phyloP scores from a whole-genome alignment of 345 rosid species.

The Pugionium dolabratum region DNA sequence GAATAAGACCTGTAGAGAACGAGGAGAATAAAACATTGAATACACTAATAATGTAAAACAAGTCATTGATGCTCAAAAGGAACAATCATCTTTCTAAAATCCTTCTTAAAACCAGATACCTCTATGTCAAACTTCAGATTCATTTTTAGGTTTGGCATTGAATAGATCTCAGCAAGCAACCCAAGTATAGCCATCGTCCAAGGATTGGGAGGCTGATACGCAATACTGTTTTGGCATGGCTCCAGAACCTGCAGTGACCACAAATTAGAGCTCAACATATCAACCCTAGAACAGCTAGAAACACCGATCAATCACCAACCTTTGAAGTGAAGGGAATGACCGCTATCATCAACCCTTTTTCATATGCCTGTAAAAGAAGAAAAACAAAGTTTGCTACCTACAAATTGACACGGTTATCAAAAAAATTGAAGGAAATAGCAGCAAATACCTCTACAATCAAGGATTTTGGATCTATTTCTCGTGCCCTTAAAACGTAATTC shows the following conservation, averaged over 20 bases:
- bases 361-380: slow-evolving; percentile 72
- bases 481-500: slow-evolving; percentile 89
- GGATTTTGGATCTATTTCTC: slow-evolving; percentile 97
- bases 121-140: slow-evolving; percentile 98
- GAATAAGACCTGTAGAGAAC: slow-evolving; percentile 65
- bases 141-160: slow-evolving; percentile 98
- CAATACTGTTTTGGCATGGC: slow-evolving; percentile 91
- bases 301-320: slow-evolving; percentile 47
- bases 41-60: neutral
- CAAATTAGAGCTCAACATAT: slow-evolving; percentile 12
- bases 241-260: slow-evolving; percentile 67
- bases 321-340: slow-evolving; percentile 98
- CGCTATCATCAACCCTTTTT: slow-evolving; percentile 98
- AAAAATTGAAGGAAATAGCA: slow-evolving; percentile 3
- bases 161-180: slow-evolving; percentile 85
- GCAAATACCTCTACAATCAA: slow-evolving; percentile 84
- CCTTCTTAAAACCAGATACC: slow-evolving; percentile 46
- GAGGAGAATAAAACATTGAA: neutral
- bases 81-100: slow-evolving; percentile 16
- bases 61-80: neutral
- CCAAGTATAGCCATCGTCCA: slow-evolving; percentile 99
- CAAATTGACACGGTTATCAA: slow-evolving; percentile 6
- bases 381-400: slow-evolving; percentile 10
- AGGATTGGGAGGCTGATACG: slow-evolving; percentile 97
- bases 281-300: slow-evolving; percentile 21